These are phyloP conservation scores for Asterionellopsis glacialis DNA, from an alignment of 108 stramenopile genomes.

Conservation along the genomic window DNA sequence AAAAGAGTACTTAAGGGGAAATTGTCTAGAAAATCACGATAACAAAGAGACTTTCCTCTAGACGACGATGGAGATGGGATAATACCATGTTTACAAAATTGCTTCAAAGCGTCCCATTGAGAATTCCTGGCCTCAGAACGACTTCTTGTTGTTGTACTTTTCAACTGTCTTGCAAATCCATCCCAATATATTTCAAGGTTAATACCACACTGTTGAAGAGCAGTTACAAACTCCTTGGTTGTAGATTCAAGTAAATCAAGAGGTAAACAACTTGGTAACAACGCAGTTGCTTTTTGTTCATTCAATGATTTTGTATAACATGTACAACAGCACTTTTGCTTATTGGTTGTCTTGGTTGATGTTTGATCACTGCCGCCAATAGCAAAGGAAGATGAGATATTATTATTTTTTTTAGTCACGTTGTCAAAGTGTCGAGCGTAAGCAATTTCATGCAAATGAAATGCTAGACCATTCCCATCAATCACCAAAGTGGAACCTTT, in stretches of 20 bases:
- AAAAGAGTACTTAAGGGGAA: constrained; percentile 46
- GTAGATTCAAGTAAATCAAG: constrained; percentile 31
- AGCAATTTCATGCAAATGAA: constrained; percentile 43
- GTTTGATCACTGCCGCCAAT: too few relatives aligned
- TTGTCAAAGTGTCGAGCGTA: constrained; percentile 32
- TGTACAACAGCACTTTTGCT: constrained; percentile 15
- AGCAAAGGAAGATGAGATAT: background rate
- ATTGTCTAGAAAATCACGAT: constrained; percentile 21
- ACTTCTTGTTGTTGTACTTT: constrained; percentile 15
- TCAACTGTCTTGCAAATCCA: constrained; percentile 33
- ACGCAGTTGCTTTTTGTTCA: constrained; percentile 7
- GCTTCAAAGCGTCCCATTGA: constrained; percentile 33
- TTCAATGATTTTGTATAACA: constrained; percentile 2
- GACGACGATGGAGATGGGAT: constrained; percentile 18
- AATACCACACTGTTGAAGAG: constrained; percentile 23
- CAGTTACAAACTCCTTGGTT: constrained; percentile 33
- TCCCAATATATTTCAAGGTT: constrained; percentile 47
- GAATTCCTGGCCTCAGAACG: constrained; percentile 22
- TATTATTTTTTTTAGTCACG: background rate
- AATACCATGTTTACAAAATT: constrained; percentile 41
- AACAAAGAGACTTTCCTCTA: constrained; percentile 8
- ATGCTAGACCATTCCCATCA: constrained; percentile 62
- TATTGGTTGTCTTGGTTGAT: background rate
- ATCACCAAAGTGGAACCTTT: constrained; percentile 37
- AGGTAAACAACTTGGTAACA: constrained; percentile 49